Percentiles rank a stretch among this genome's conserved stretches.
These are phyloP conservation scores for Ascocoryne sarcoides DNA, from an alignment of 2,329 filamentous ascomycete species.

Conservation along the genomic window DNA sequence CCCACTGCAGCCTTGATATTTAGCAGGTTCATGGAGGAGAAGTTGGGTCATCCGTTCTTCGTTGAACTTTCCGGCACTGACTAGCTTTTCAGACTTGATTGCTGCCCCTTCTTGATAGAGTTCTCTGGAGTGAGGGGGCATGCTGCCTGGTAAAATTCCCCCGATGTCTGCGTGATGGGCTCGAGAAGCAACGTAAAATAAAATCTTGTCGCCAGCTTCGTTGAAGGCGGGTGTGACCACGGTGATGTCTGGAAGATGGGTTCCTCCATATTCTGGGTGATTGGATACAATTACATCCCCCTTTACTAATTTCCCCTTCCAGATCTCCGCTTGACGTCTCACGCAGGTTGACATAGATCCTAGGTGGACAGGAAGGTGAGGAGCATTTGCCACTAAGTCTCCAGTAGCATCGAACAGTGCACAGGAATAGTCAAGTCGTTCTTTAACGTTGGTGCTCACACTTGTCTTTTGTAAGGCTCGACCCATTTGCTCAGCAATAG, in stretches of 20 bases:
- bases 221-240: conserved; percentile 73
- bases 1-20: conserved; percentile 67
- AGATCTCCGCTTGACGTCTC: conserved; percentile 68
- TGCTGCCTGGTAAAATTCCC: conserved; percentile 70
- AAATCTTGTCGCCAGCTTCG: conserved; percentile 53
- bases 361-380: conserved; percentile 72
- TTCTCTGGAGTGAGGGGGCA: conserved; percentile 67
- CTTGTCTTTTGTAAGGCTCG: conserved; percentile 70
- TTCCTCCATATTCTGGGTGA: conserved; percentile 76
- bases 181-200: conserved; percentile 67
- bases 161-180: conserved; percentile 81
- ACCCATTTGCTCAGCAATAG: conserved; percentile 80
- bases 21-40: conserved; percentile 63
- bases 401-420: conserved; percentile 71
- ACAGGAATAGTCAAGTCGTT: conserved; percentile 75
- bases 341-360: conserved; percentile 84
- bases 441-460: conserved; percentile 73
- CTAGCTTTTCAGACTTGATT: conserved; percentile 60
- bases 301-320: conserved; percentile 66
- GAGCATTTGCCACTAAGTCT: conserved; percentile 69
- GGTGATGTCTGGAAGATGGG: conserved; percentile 76
- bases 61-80: conserved; percentile 69
- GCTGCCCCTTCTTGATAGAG: conserved; percentile 57
- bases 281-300: conserved; percentile 80
- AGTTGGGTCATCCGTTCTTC: conserved; percentile 66